A percentile compares a stretch with the other conserved stretches of the same genome.
phyloP scores from a whole-genome alignment of 306 rosid species.

The Fragaria iinumae region DNA sequence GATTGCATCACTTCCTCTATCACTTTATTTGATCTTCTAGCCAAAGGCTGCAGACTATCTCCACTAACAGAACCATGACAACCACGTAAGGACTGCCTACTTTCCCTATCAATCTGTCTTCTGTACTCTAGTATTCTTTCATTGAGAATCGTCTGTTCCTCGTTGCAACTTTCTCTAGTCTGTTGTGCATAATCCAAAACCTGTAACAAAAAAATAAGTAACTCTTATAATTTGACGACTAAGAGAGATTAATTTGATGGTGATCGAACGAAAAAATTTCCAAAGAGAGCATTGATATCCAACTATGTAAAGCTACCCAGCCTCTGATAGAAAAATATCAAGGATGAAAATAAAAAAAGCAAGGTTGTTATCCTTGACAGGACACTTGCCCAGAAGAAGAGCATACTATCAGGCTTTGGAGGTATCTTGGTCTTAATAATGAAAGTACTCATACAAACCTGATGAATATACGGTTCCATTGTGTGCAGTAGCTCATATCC shows the following conservation, averaged over 20 bases:
- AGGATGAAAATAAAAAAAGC: neutral
- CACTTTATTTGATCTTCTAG: slow-evolving; percentile 59
- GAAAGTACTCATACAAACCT: slow-evolving; percentile 41
- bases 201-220: slow-evolving; percentile 43
- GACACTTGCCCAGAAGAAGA: neutral
- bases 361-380: neutral
- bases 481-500: slow-evolving; percentile 59
- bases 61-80: slow-evolving; percentile 41
- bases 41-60: slow-evolving; percentile 46
- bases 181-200: slow-evolving; percentile 58
- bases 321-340: neutral
- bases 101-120: slow-evolving; percentile 53
- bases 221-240: neutral
- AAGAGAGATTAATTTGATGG: neutral
- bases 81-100: slow-evolving; percentile 52
- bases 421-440: neutral
- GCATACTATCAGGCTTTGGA: neutral
- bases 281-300: neutral
- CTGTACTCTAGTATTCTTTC: slow-evolving; percentile 68
- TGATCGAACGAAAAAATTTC: neutral
- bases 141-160: slow-evolving; percentile 58
- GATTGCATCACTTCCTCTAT: slow-evolving; percentile 69
- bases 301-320: neutral
- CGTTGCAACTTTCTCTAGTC: slow-evolving; percentile 55
- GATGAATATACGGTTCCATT: slow-evolving; percentile 74